Evolutionary conservation across 495 filamentous ascomycete genomes (phyloP).

Genomic region (Choiromyces venosus): DNA sequence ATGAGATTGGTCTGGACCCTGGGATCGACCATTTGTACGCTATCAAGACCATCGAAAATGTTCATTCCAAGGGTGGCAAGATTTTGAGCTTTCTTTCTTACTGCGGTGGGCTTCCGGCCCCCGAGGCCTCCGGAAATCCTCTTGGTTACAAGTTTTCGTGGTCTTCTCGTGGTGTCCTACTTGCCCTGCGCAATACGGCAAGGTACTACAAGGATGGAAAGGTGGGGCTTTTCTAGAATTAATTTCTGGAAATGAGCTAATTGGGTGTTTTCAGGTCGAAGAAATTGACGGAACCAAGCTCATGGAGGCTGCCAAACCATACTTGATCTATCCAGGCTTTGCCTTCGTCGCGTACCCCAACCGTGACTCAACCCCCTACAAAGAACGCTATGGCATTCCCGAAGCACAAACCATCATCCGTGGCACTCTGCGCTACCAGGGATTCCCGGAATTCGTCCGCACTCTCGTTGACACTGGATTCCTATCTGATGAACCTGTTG

Average conservation of each 20-base stretch:
- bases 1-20: slow-evolving; percentile 79
- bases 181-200: slow-evolving; percentile 80
- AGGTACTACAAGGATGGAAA: slow-evolving; percentile 76
- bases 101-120: slow-evolving; percentile 81
- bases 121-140: slow-evolving; percentile 82
- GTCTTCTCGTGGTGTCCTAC: slow-evolving; percentile 76
- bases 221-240: slow-evolving; percentile 52
- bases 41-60: slow-evolving; percentile 78
- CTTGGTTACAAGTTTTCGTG: slow-evolving; percentile 95
- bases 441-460: slow-evolving; percentile 83
- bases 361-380: slow-evolving; percentile 79
- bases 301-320: slow-evolving; percentile 84
- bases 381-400: slow-evolving; percentile 83
- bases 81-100: slow-evolving; percentile 76
- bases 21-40: slow-evolving; percentile 79
- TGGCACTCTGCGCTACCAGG: slow-evolving; percentile 76
- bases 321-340: slow-evolving; percentile 82
- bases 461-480: slow-evolving; percentile 81
- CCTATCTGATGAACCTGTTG: slow-evolving; percentile 60
- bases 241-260: slow-evolving; percentile 5
- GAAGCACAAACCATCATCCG: slow-evolving; percentile 67
- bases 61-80: slow-evolving; percentile 79
- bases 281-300: slow-evolving; percentile 58
- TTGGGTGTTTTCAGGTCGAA: slow-evolving; percentile 18
- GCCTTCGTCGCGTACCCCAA: slow-evolving; percentile 92